Evolutionary conservation across 2,329 filamentous ascomycete genomes (phyloP), one percentile per base, ranked within the genome.

Genomic region (Colletotrichum gigasporum): DNA sequence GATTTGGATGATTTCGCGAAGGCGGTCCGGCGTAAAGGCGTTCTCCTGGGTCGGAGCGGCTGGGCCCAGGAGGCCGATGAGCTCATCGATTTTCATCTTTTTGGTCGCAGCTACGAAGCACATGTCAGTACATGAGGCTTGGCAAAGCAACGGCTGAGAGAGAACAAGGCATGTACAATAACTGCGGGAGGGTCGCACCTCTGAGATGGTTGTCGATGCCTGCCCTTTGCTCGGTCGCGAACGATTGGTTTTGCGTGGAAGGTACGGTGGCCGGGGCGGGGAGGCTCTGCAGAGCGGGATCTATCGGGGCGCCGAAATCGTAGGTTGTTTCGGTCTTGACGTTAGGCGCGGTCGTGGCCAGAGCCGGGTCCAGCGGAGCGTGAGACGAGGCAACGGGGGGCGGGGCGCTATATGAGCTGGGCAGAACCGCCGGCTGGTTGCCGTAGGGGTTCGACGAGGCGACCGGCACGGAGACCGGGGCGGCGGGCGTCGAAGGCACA

Each of bases 81-180:
- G 87, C 71, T 94, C 90, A 75, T 90, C 87, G 72, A 96, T 88
- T 72, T 86, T 88, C 78, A 93, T 90, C 74, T 85, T 89, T 78
- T 85, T 87, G 75, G n/a, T n/a, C n/a, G n/a, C n/a, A n/a, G 84
- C 86, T 87, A 76, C 68, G 75, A 66, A 66, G 70, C 68, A 71
- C 72, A 72, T 72, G 79, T 86, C 76, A 87, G 83, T 75, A 71
- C 73, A 70, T 69, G 68, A 73, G 66, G 70, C 63, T 68, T n/a
- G 70, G 68, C 65, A 69, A 55, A 58, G 48, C 48, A 22, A 64
- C 47, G 24, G 61, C 61, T 61, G 71, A 78, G 77, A 70, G 76
- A 70, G 69, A 70, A 79, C 48, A 60, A 64, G 61, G 61, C 56
- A 60, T 64, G 61, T 64, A 64, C 61, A 64, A 64, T 64, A 58